Base-by-base conservation (phyloP, 2,329 filamentous ascomycete genomes). In the Diaporthe sp. region DNA sequence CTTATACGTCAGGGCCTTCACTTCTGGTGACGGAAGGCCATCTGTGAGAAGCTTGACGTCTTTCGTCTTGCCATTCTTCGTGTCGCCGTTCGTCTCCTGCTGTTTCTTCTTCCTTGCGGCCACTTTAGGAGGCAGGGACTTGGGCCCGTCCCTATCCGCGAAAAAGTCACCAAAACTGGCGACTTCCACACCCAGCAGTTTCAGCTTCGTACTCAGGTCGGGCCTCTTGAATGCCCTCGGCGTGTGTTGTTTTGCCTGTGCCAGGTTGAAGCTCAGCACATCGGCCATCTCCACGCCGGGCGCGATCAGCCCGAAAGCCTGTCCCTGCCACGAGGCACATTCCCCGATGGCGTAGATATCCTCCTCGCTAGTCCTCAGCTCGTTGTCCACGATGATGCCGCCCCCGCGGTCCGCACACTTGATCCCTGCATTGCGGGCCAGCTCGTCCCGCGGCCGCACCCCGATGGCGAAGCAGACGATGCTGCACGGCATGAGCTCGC, bases 131-230 rank as follows among this genome's bases (percentile, higher is more conserved):
- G 94, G 95, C n/a, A 96, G 86, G 62, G 92, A 88, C 77, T 93
- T 93, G 0, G 95, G 94, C 0, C 95, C 95, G 81, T 98, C 94
- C 42, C 94, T 88, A 79, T 98, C 95, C 0, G 95, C 95, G 78
- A 98, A 98, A 86, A 96, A 98, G 82, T 98, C 96, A 0, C 96
- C 95, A 81, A 98, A 98, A 81, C 94, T 97, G 25, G 96, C 96
- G 6, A 98, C 96, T 78, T 98, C 94, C 12, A 98, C 95, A 0
- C 95, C 95, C 0, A 98, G 88, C 0, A 98, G 87, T 87, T 98
- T 98, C 42, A 98, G 86, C 82, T 98, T 98, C 0, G 95, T 98
- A 87, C 95, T 98, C 55, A 98, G 87, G 82, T 98, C 95, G 0
- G 95, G 96, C 6, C 92, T 87, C 83, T 94, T 95, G 87, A 97